Base-by-base conservation (phyloP, 768 basidiomycete species). In the Termitomyces sp. region DNA sequence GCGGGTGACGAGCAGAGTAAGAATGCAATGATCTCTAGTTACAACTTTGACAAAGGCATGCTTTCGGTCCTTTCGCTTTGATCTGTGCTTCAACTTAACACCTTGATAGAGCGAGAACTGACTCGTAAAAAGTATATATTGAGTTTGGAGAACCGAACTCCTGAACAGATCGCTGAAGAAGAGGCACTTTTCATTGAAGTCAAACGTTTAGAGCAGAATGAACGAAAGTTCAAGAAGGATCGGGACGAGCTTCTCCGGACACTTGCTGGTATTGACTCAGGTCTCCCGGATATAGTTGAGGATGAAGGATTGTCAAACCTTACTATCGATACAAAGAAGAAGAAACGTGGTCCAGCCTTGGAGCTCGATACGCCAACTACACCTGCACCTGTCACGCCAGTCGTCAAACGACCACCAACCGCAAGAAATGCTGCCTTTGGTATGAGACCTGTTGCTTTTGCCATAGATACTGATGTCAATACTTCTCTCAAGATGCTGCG, bases 131-230 rank as follows among this genome's bases (percentile, higher is more conserved):
- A 85, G 56, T 97, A 98, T 65, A 79, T 98, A 14, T 73, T 79
- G 9, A 89, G 86, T 58, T 82, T 98, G n/a, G 91, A 94, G 72
- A 84, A 81, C 55, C 86, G 96, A n/a, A 89, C 93, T 0, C 80
- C 86, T 4, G 85, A 89, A 48, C 92, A 98, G 72, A 87, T 96
- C 43, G 88, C 87, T 17, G 95, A 99, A 68, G 97, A 98, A 76
- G 95, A 98, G 64, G 89, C 92, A 8, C 77, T 99, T 3, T 98
- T 91, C 71, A 74, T 98, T 59, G 94, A 98, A 70, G 81, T 96
- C 49, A 94, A 95, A 66, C 85, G 92, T n/a, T 79, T 99, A 49
- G 95, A 98, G 68, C 96, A 98, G 72, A 91, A 80, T 58, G 94
- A 97, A 67, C 81, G 88, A 32, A 80, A 80, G 52, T 98, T 94